Percentiles rank a stretch among this genome's conserved stretches.
These are phyloP conservation scores for Termitomyces eurrhizus DNA, from an alignment of 768 basidiomycete species.

Conservation along the genomic window DNA sequence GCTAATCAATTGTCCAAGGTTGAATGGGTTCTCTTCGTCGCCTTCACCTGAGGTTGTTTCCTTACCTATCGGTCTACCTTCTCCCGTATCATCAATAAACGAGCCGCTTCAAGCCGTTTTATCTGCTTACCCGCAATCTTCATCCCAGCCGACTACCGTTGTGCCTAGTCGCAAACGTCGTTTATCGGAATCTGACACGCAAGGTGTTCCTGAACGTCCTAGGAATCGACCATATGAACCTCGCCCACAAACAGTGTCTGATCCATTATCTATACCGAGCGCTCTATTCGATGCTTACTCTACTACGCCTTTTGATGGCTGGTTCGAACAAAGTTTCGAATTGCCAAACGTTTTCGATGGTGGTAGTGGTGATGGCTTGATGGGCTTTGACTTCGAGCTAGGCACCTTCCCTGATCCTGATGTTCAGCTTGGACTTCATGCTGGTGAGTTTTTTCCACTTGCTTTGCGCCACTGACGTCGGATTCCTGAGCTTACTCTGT, in stretches of 20 bases:
- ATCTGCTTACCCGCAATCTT: background rate
- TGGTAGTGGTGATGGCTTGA: slow-evolving; percentile 12
- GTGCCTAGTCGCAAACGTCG: slow-evolving; percentile 31
- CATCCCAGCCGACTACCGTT: background rate
- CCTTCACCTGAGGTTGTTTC: background rate
- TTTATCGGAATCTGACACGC: slow-evolving; percentile 27
- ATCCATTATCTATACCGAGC: slow-evolving; percentile 18
- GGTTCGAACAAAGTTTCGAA: slow-evolving; percentile 29
- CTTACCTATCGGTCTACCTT: slow-evolving; percentile 7
- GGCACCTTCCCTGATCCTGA: slow-evolving; percentile 1
- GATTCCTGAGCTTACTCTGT: background rate
- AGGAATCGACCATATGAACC: slow-evolving; percentile 14
- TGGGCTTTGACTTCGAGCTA: slow-evolving; percentile 25
- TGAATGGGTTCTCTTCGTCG: too few species aligned
- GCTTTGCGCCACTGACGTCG: too few species aligned
- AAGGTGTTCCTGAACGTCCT: slow-evolving; percentile 21
- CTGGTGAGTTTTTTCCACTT: background rate
- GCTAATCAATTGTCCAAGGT: background rate
- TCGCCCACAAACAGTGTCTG: slow-evolving; percentile 24
- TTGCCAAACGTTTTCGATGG: slow-evolving; percentile 22
- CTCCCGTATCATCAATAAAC: slow-evolving; percentile 8
- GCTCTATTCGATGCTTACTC: slow-evolving; percentile 14
- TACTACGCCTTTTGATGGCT: slow-evolving; percentile 26
- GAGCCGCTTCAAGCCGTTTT: background rate
- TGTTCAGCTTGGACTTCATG: background rate